Conservation (phyloP, 2,329 filamentous ascomycete species). For the Monilinia fructigena region DNA sequence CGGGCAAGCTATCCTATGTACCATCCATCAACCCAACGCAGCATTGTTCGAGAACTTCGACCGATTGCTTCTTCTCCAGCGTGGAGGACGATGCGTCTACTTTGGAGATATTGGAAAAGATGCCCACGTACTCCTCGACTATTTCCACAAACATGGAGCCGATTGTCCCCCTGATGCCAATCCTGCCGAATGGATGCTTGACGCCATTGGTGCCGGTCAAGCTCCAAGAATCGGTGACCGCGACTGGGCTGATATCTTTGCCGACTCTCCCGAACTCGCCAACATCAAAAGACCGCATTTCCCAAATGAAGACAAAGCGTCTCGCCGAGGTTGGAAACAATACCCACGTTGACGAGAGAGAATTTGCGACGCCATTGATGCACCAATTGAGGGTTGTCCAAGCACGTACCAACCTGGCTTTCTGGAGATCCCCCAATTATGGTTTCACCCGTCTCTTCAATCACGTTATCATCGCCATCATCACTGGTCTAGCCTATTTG, state of each 20-base stretch:
- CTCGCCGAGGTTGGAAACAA: constrained; percentile 45
- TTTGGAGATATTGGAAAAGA: constrained; percentile 66
- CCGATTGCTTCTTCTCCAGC: constrained; percentile 60
- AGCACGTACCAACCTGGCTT: constrained; percentile 70
- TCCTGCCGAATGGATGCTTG: constrained; percentile 59
- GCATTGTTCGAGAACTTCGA: constrained; percentile 70
- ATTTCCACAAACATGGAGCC: constrained; percentile 47
- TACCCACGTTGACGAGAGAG: constrained; percentile 53
- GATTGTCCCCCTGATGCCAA: constrained; percentile 54
- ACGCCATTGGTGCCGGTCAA: constrained; percentile 64
- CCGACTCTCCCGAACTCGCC: constrained; percentile 56
- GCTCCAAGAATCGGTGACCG: constrained; percentile 59
- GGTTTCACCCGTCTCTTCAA: constrained; percentile 85
- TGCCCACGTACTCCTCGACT: constrained; percentile 54
- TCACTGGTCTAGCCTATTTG: constrained; percentile 78
- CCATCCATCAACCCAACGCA: constrained; percentile 70
- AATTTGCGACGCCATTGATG: constrained; percentile 77
- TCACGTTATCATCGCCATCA: constrained; percentile 72
- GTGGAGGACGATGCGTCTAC: constrained; percentile 64
- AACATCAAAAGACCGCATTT: constrained; percentile 56
- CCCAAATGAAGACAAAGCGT: constrained; percentile 53
- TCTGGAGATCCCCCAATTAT: constrained; percentile 87
- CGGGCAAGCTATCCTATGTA: constrained; percentile 68
- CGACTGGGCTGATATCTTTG: constrained; percentile 64
- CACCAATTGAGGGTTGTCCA: constrained; percentile 79